Evolutionary conservation across 2,329 filamentous ascomycete genomes (phyloP).

Genomic region (Botrytis byssoidea): DNA sequence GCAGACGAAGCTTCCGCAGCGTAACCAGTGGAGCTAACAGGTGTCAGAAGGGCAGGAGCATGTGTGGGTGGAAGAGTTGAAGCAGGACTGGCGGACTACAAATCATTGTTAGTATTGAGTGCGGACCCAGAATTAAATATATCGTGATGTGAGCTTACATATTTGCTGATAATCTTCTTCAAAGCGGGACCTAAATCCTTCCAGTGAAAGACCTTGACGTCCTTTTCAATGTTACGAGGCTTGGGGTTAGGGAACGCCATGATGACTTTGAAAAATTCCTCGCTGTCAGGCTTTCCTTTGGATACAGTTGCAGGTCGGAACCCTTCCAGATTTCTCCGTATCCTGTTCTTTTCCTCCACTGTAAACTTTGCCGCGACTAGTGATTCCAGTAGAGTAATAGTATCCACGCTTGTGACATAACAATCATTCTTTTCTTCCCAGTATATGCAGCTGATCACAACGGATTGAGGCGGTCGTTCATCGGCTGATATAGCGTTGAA

Average conservation of each 20-base stretch:
- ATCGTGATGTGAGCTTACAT: slow-evolving; percentile 44
- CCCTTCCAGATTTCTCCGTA: slow-evolving; percentile 90
- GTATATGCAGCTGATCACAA: slow-evolving; percentile 96
- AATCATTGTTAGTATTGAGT: slow-evolving; percentile 20
- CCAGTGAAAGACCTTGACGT: slow-evolving; percentile 98
- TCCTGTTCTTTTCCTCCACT: slow-evolving; percentile 97
- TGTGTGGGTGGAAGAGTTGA: slow-evolving; percentile 36
- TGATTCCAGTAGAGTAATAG: slow-evolving; percentile 90
- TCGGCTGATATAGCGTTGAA: slow-evolving; percentile 78
- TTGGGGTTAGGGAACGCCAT: slow-evolving; percentile 97
- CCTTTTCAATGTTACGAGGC: slow-evolving; percentile 96
- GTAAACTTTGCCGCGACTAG: slow-evolving; percentile 84
- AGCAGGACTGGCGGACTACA: slow-evolving; percentile 39
- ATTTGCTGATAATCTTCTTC: slow-evolving; percentile 99
- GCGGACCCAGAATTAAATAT: neutral
- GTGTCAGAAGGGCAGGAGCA: slow-evolving; percentile 35
- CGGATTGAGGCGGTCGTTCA: slow-evolving; percentile 77
- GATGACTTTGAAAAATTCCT: slow-evolving; percentile 98
- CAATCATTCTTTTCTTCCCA: slow-evolving; percentile 91
- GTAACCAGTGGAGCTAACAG: slow-evolving; percentile 39
- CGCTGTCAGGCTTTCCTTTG: slow-evolving; percentile 86
- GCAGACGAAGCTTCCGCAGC: slow-evolving; percentile 34
- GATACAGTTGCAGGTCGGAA: slow-evolving; percentile 92
- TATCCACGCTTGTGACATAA: slow-evolving; percentile 95
- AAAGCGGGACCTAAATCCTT: slow-evolving; percentile 81